Evolutionary conservation across 805 yeast genomes (phyloP), one percentile per base, ranked within the genome.

Genomic region (Cyberlindnera mycetangii): DNA sequence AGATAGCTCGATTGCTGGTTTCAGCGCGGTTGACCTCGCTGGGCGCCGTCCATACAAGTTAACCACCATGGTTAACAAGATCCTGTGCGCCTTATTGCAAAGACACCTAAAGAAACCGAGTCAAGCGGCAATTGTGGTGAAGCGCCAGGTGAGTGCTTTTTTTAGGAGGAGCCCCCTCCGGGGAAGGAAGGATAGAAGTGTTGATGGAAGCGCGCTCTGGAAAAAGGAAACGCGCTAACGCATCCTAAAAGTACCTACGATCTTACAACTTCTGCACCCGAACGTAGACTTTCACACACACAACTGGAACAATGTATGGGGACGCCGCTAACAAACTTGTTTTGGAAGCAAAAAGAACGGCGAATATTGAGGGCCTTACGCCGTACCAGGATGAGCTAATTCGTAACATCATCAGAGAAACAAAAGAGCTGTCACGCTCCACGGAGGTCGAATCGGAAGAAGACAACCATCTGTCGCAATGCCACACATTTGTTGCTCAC

Each of bases 261-360:
- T n/a, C 20, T 8, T 19, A 14, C 27, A 19, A 18, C 15, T 33
- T 8, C n/a, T 28, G 20, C 31, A 21, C 35, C 9, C n/a, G n/a
- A n/a, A n/a, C n/a, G n/a, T n/a, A n/a, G n/a, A 27, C 16, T 12
- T 4, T 28, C 27, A 19, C 16, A 5, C 9, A 20, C 9, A 22
- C 16, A 5, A 30, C 9, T 3, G 9, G 24, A 22, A 32, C 16
- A 30, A 92, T 92, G 99, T 88, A 88, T 56, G 97, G 97, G 22
- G 97, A 90, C 55, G 56, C 78, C 5, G 97, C 92, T 2, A 78
- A 79, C 49, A 92, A 92, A 62, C 76, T 92, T n/a, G 74, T 87
- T 2, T 70, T 80, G 28, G 97, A 93, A 47, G 93, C 97, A 14
- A 85, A 89, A 50, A 71, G 98, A 52, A 69, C 96, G 0, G 75